Evolutionary conservation across 768 basidiomycete species (phyloP), one percentile per base, ranked within the genome.

Genomic region (Suillus brevipes): DNA sequence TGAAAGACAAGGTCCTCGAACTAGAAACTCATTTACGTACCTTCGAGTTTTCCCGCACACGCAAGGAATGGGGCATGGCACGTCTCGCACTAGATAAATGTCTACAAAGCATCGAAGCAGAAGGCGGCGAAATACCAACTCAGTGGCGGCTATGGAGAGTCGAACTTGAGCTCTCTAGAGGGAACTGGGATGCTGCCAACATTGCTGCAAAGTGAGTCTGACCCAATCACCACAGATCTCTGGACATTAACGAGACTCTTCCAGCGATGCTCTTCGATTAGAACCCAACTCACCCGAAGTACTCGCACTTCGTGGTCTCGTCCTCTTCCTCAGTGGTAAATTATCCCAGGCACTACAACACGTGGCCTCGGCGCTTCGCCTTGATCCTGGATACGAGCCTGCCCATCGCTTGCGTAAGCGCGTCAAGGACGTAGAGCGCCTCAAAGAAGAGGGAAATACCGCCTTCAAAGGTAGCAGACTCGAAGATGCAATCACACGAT

Each of bases 381-480:
- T 89, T 38, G 94, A 95, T 73, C 94, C 94, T 0, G 89, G 89
- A 16, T 85, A 91, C 69, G 86, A 87, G 65, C 80, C 79, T 7
- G 92, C 93, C 0, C 85, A 87, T 65, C 84, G 83, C 52, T 78
- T 95, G 61, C 84, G 94, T 50, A 90, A 88, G 74, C 86, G 91
- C 7, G 83, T 92, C n/a, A 91, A 89, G 69, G 90, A 91, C 40
- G 87, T 96, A 20, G 94, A 96, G 66, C 80, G 86, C 64, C 73
- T 90, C 50, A 95, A 95, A 71, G 94, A 95, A 67, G 93, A 93
- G 67, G 94, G 94, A 0, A 95, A 96, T 68, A 71, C 75, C 1
- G 82, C 86, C 1, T 96, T 95, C 78, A 94, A 94, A 76, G 63
- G 71, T 0, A 83, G 84, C 3, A 81, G 80, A 64, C 76, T 87